A percentile compares a stretch with the other conserved stretches of the same genome.
Evolutionary conservation across 2,329 filamentous ascomycete genomes (phyloP).

Genomic region (Neofusicoccum kwambonambiense): DNA sequence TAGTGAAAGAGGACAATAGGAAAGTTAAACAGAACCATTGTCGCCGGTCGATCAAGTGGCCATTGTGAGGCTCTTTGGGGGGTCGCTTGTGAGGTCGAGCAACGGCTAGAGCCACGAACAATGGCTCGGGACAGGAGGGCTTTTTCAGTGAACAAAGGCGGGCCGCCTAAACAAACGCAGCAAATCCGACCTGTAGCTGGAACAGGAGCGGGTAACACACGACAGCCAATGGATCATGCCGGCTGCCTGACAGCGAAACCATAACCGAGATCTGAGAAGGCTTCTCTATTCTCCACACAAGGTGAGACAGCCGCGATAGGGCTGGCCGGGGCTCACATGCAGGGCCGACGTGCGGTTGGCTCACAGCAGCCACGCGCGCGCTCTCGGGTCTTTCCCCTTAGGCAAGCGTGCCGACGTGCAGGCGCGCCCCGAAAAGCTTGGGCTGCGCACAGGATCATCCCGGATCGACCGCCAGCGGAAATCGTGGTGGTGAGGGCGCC

Average conservation of each 20-base stretch:
- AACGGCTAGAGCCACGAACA: constrained; percentile 3
- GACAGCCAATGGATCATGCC: constrained; percentile 13
- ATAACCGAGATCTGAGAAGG: constrained; percentile 9
- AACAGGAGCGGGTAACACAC: constrained; percentile 5
- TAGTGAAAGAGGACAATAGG: constrained; percentile 1
- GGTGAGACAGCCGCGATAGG: constrained; percentile 13
- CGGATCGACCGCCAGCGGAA: not conserved
- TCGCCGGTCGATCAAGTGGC: not conserved
- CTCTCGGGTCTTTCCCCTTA: not conserved
- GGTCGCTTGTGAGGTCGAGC: not conserved
- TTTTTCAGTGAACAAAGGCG: constrained; percentile 18
- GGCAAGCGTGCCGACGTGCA: not conserved
- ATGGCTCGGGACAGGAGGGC: not conserved
- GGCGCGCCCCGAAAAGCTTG: not conserved
- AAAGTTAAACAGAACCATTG: constrained; percentile 11
- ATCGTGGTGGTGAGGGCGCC: constrained; percentile 5
- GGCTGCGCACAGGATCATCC: constrained; percentile 9
- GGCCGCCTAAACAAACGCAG: constrained; percentile 15
- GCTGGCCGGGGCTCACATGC: not conserved
- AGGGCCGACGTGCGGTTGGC: constrained; percentile 4
- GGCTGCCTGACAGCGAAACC: constrained; percentile 1
- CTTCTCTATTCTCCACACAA: constrained; percentile 14
- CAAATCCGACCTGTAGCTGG: not conserved
- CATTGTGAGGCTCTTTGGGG: constrained; percentile 12
- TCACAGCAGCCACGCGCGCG: constrained; percentile 11